These are phyloP conservation scores for Taiozyma onychis DNA, from an alignment of 1,139 yeast genomes.

Conservation along the genomic window DNA sequence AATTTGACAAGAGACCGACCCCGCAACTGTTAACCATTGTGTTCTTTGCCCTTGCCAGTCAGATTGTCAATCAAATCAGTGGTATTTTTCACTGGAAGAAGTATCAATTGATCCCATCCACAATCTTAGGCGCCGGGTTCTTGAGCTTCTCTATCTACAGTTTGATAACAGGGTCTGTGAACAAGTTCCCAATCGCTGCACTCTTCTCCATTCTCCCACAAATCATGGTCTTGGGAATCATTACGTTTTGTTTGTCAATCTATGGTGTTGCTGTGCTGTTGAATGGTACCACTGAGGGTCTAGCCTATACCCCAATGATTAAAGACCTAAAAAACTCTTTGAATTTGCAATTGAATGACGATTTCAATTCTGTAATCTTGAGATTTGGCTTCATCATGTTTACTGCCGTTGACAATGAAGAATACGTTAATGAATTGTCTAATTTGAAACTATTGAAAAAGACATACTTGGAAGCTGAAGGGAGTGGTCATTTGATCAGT, in stretches of 20 bases:
- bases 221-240: conserved; percentile 43
- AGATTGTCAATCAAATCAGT: conserved; percentile 52
- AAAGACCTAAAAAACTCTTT: conserved; percentile 34
- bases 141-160: conserved; percentile 39
- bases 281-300: conserved; percentile 47
- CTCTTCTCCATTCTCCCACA: conserved; percentile 59
- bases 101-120: conserved; percentile 57
- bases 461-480: conserved; percentile 53
- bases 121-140: conserved; percentile 47
- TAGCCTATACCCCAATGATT: conserved; percentile 45
- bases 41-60: conserved; percentile 47
- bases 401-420: conserved; percentile 59
- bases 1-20: conserved; percentile 45
- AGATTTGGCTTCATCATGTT: conserved; percentile 59
- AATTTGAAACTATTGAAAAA: conserved; percentile 40
- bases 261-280: conserved; percentile 49
- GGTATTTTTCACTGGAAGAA: conserved; percentile 46
- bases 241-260: conserved; percentile 44
- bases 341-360: conserved; percentile 44
- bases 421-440: conserved; percentile 57
- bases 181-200: conserved; percentile 50
- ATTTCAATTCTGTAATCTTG: conserved; percentile 57
- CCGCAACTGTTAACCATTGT: conserved; percentile 49
- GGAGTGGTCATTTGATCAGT: conserved; percentile 21
- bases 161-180: conserved; percentile 33